Evolutionary conservation across 163 green algal species (phyloP).

Genomic region (Volvox carteri): DNA sequence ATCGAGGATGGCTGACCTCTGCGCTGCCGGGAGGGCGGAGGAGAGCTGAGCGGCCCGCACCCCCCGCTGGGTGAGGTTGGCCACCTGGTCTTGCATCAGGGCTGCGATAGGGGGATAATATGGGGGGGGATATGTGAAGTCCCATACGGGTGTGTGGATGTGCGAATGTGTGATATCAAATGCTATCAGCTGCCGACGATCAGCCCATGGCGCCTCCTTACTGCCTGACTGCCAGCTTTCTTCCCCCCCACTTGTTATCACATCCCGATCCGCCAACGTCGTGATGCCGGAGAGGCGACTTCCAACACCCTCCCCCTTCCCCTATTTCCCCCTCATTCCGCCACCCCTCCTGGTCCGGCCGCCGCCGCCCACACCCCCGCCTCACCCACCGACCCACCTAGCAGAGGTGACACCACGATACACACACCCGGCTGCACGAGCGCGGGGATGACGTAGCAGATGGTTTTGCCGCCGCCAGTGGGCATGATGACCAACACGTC

Average conservation of each 20-base stretch:
- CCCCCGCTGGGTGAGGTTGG: constrained; percentile 65
- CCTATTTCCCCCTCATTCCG: too few relatives aligned
- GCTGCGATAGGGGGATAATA: constrained; percentile 58
- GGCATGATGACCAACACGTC: constrained; percentile 87
- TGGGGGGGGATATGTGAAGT: background rate
- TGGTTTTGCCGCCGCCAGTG: constrained; percentile 81
- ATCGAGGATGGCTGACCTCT: constrained; percentile 62
- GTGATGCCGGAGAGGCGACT: too few relatives aligned
- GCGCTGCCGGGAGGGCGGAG: constrained; percentile 57
- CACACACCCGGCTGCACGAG: constrained; percentile 66
- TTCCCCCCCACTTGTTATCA: too few relatives aligned
- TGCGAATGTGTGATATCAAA: background rate
- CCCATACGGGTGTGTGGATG: background rate
- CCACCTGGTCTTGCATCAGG: constrained; percentile 87
- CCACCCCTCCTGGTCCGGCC: too few relatives aligned
- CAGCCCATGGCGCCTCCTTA: too few relatives aligned
- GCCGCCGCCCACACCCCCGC: too few relatives aligned
- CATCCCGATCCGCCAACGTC: too few relatives aligned
- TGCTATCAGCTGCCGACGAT: too few relatives aligned
- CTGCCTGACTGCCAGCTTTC: background rate
- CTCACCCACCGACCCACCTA: constrained; percentile 72
- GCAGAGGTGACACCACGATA: constrained; percentile 84
- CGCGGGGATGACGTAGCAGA: constrained; percentile 87
- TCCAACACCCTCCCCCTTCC: too few relatives aligned
- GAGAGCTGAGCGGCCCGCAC: constrained; percentile 77